These are phyloP conservation scores for Annona cherimola DNA, from an alignment of 164 flowering plant genomes.

Conservation along the genomic window DNA sequence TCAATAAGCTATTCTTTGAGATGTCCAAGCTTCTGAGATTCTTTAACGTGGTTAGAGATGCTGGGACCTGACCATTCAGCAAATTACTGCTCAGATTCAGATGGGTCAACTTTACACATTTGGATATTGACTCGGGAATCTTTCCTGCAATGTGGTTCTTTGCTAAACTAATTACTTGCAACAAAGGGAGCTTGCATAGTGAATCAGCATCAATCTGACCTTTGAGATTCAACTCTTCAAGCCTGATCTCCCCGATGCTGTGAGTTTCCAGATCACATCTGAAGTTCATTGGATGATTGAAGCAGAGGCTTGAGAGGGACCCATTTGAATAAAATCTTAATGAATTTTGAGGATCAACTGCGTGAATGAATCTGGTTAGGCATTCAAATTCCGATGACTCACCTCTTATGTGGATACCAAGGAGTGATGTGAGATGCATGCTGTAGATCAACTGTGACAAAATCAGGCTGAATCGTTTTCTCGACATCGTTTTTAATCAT, in stretches of 20 bases:
- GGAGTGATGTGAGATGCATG: slow-evolving; percentile 9
- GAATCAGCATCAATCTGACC: slow-evolving; percentile 37
- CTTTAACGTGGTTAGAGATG: slow-evolving; percentile 28
- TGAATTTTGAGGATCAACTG: slow-evolving; percentile 34
- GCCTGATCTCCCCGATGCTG: slow-evolving; percentile 24
- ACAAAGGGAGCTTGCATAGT: slow-evolving; percentile 26
- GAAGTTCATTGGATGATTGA: slow-evolving; percentile 18
- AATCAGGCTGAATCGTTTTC: slow-evolving; percentile 4
- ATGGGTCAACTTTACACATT: slow-evolving; percentile 27
- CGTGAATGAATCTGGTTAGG: slow-evolving; percentile 23
- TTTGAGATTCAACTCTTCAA: slow-evolving; percentile 28
- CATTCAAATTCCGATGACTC: slow-evolving; percentile 27
- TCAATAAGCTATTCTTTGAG: slow-evolving; percentile 25
- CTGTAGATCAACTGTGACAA: slow-evolving; percentile 10
- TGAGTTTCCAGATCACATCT: slow-evolving; percentile 16
- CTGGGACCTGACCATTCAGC: slow-evolving; percentile 31
- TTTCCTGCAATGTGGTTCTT: slow-evolving; percentile 30
- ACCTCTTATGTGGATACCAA: slow-evolving; percentile 14
- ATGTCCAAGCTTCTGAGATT: slow-evolving; percentile 31
- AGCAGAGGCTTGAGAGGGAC: slow-evolving; percentile 16
- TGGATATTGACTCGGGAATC: slow-evolving; percentile 26
- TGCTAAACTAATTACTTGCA: slow-evolving; percentile 25
- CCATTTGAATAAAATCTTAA: slow-evolving; percentile 13
- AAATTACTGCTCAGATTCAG: slow-evolving; percentile 38
- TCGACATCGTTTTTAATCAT: slow-evolving; percentile 1